Percentiles rank a stretch among this genome's conserved stretches.
phyloP scores from a whole-genome alignment of 352 stramenopile genomes.

The Globisporangium okanoganense region DNA sequence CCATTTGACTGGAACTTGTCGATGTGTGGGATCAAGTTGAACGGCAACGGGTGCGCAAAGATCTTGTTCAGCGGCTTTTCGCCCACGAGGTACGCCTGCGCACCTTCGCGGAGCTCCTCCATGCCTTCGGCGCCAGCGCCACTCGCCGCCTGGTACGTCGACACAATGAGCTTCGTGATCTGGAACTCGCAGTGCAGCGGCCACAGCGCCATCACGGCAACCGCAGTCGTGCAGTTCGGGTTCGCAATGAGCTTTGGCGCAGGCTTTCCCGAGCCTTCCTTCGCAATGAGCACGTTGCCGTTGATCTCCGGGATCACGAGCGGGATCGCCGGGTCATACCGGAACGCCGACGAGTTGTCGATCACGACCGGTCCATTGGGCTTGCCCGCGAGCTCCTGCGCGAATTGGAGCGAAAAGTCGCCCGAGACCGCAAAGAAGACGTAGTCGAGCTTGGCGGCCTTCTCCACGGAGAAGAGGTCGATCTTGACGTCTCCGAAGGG shows the following conservation, averaged over 20 bases:
- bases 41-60: constrained; percentile 96
- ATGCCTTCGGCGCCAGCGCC: constrained; percentile 92
- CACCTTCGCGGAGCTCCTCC: constrained; percentile 93
- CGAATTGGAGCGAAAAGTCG: constrained; percentile 96
- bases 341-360: constrained; percentile 98
- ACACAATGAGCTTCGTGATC: constrained; percentile 95
- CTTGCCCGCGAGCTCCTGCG: constrained; percentile 82
- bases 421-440: constrained; percentile 97
- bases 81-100: constrained; percentile 67
- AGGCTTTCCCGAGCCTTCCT: constrained; percentile 25
- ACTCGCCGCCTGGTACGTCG: constrained; percentile 93
- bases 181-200: constrained; percentile 95
- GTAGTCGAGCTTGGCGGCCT: constrained; percentile 92
- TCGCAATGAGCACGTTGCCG: constrained; percentile 73
- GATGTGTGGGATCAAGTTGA: constrained; percentile 99
- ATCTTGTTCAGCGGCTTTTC: constrained; percentile 86
- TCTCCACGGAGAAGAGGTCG: constrained; percentile 94
- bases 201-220: constrained; percentile 96
- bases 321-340: constrained; percentile 88
- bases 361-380: constrained; percentile 93
- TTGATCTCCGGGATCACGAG: constrained; percentile 97
- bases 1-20: constrained; percentile 99
- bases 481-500: constrained; percentile 93
- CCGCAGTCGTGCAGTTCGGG: constrained; percentile 98
- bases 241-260: constrained; percentile 96